A percentile compares a stretch with the other conserved stretches of the same genome.
Conservation (phyloP, 2,329 filamentous ascomycete genomes). For the Sphaerostilbella broomeana region DNA sequence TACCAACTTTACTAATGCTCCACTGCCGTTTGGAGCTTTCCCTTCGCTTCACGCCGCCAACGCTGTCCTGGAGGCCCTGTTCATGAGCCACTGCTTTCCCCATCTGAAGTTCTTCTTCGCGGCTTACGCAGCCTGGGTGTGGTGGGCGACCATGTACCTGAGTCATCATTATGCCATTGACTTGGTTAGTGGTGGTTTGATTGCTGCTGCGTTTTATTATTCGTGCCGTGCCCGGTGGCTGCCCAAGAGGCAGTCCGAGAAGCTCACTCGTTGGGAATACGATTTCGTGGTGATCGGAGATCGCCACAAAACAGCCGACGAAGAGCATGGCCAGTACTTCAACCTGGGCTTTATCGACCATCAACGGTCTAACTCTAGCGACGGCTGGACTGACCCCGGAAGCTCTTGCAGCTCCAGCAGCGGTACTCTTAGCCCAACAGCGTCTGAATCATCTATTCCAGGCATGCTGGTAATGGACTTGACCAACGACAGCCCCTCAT, state of each 20-base stretch:
- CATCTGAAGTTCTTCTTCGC: conserved; percentile 73
- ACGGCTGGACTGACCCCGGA: conserved; percentile 86
- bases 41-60: conserved; percentile 87
- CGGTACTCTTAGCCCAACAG: conserved; percentile 43
- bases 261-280: conserved; percentile 89
- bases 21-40: conserved; percentile 91
- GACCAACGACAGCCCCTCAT: conserved; percentile 31
- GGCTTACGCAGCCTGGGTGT: conserved; percentile 84
- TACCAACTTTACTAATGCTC: conserved; percentile 81
- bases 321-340: conserved; percentile 42
- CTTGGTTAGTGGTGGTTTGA: conserved; percentile 75
- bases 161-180: conserved; percentile 97
- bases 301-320: conserved; percentile 34
- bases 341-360: conserved; percentile 40
- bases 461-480: conserved; percentile 31
- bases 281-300: conserved; percentile 87
- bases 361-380: conserved; percentile 52
- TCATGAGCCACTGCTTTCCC: conserved; percentile 90
- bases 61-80: conserved; percentile 81
- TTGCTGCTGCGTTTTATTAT: conserved; percentile 75
- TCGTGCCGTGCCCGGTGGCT: conserved; percentile 73
- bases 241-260: conserved; percentile 74
- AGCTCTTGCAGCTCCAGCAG: conserved; percentile 58
- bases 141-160: conserved; percentile 98
- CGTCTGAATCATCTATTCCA: conserved; percentile 37